phyloP scores from a whole-genome alignment of 2,329 filamentous ascomycete species.

The Ophiostoma triangulosporum region DNA sequence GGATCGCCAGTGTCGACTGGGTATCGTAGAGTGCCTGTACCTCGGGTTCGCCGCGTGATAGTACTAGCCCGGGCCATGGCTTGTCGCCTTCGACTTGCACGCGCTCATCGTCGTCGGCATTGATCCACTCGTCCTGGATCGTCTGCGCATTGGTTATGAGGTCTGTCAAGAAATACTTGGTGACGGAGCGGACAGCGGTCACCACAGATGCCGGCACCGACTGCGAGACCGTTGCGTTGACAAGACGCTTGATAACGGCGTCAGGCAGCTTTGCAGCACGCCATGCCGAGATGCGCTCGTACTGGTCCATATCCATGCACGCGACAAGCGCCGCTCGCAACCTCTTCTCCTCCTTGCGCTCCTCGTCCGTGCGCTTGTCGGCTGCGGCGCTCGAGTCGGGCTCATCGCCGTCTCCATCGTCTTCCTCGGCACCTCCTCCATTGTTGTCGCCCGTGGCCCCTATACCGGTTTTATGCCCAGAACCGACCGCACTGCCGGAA shows the following conservation, averaged over 20 bases:
- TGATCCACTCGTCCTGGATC: constrained; percentile 59
- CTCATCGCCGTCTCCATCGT: constrained; percentile 22
- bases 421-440: constrained; percentile 34
- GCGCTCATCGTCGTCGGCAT: constrained; percentile 42
- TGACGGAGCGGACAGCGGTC: constrained; percentile 60
- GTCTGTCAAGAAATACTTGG: constrained; percentile 65
- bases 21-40: constrained; percentile 22
- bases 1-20: constrained; percentile 17
- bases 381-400: constrained; percentile 19
- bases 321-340: constrained; percentile 48
- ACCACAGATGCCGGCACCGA: constrained; percentile 62
- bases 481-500: constrained; percentile 16
- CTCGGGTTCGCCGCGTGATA: constrained; percentile 17
- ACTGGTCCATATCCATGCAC: constrained; percentile 52
- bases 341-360: constrained; percentile 52
- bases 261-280: constrained; percentile 55
- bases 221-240: constrained; percentile 70
- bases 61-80: constrained; percentile 21
- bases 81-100: constrained; percentile 41
- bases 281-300: constrained; percentile 57
- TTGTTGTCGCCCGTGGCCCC: constrained; percentile 19
- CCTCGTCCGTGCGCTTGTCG: constrained; percentile 31
- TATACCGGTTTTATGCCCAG: constrained; percentile 17
- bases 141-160: constrained; percentile 59
- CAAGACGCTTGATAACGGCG: constrained; percentile 57